These are phyloP conservation scores for Backusella liffmaniae DNA, from an alignment of 192 early-diverging fungal species.

Conservation along the genomic window DNA sequence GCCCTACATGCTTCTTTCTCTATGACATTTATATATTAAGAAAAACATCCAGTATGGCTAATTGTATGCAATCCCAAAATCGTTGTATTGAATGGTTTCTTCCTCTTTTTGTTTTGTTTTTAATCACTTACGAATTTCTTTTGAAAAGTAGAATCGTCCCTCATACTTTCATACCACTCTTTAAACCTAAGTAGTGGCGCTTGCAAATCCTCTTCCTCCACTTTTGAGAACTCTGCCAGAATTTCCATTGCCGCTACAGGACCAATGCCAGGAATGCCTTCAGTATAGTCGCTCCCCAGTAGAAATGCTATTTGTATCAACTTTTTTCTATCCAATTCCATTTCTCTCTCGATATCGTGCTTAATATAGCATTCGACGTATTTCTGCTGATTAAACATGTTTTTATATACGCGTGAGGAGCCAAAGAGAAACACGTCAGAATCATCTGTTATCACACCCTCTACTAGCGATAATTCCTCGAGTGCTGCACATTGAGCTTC, in stretches of 20 bases:
- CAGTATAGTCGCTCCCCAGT: slow-evolving; percentile 97
- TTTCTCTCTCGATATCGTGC: slow-evolving; percentile 60
- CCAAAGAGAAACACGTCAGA: slow-evolving; percentile 98
- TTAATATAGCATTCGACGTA: slow-evolving; percentile 84
- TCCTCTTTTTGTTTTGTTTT: background rate
- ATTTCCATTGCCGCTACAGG: slow-evolving; percentile 89
- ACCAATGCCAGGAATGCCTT: slow-evolving; percentile 85
- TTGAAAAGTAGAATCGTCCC: slow-evolving; percentile 33
- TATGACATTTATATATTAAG: slow-evolving; percentile 19
- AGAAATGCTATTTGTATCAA: slow-evolving; percentile 86
- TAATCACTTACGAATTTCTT: slow-evolving; percentile 41
- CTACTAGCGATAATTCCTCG: slow-evolving; percentile 61
- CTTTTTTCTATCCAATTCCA: slow-evolving; percentile 66
- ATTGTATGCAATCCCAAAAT: too few species aligned
- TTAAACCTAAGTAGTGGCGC: slow-evolving; percentile 61
- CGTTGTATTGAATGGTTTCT: background rate
- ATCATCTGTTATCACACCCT: slow-evolving; percentile 97
- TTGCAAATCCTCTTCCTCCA: slow-evolving; percentile 37
- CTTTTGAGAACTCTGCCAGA: slow-evolving; percentile 65
- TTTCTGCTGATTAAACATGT: slow-evolving; percentile 90
- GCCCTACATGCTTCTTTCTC: slow-evolving; percentile 59
- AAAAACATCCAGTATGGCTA: background rate
- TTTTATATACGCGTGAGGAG: slow-evolving; percentile 74
- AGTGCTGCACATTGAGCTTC: slow-evolving; percentile 94
- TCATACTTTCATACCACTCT: slow-evolving; percentile 42